Conservation (phyloP, 768 basidiomycete genomes). For the Termitomyces sp. region DNA sequence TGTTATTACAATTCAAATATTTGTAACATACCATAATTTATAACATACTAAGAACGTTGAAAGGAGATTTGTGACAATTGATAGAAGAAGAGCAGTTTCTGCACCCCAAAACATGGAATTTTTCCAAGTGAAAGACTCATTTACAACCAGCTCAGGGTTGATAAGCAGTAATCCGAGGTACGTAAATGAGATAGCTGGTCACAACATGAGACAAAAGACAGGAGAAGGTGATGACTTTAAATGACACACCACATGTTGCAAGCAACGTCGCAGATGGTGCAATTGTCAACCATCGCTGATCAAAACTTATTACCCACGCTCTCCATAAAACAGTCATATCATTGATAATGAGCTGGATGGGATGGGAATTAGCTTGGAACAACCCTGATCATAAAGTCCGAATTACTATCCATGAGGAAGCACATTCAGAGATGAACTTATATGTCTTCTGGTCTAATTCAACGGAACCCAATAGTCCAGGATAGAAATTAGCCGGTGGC, state of each 20-base stretch:
- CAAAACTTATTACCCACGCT: neutral
- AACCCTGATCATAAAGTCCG: neutral
- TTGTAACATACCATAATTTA: neutral
- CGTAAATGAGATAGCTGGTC: neutral
- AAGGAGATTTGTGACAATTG: neutral
- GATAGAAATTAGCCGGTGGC: neutral
- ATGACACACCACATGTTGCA: neutral
- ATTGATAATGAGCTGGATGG: neutral
- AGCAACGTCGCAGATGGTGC: neutral
- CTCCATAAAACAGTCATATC: neutral
- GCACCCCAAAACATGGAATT: neutral
- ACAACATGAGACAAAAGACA: neutral
- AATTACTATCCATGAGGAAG: neutral
- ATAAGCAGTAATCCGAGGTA: neutral
- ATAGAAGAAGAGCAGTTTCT: neutral
- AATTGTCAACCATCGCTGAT: neutral
- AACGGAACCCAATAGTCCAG: fast-evolving
- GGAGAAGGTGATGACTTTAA: neutral
- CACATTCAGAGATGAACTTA: neutral
- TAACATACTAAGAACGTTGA: neutral
- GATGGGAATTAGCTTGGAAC: neutral
- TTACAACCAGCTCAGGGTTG: neutral
- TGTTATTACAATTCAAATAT: neutral
- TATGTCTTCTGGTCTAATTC: neutral
- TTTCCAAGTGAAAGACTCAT: fast-evolving